A percentile compares a stretch with the other conserved stretches of the same genome.
Evolutionary conservation across 345 rosid genomes (phyloP).

Genomic region (Sisymbrium altissimum): DNA sequence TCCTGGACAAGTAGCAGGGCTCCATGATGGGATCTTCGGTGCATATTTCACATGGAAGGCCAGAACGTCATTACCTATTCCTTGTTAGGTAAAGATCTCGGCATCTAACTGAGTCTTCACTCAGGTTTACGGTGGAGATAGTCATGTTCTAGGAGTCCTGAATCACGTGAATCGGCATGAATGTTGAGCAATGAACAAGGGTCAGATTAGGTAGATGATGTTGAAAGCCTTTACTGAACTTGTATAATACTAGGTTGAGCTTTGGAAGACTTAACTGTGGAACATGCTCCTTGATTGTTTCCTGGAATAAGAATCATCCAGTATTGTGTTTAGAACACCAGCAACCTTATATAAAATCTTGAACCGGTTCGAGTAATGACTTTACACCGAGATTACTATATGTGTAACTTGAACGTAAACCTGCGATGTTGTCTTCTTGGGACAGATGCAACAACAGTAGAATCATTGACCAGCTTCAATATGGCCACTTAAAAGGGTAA

Average conservation of each 20-base stretch:
- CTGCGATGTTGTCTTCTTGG: neutral
- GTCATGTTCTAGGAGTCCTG: neutral
- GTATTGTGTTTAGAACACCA: neutral
- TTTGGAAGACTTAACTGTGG: neutral
- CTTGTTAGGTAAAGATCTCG: neutral
- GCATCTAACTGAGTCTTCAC: neutral
- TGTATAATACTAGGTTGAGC: neutral
- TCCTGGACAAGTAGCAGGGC: neutral
- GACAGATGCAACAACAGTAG: neutral
- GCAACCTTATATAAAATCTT: neutral
- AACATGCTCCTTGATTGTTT: neutral
- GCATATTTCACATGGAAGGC: no score
- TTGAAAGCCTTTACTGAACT: neutral
- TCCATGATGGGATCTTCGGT: neutral
- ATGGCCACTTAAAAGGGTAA: conserved; percentile 44
- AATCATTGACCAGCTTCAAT: conserved; percentile 42
- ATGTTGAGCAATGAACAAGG: neutral
- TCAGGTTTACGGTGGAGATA: neutral
- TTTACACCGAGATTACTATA: neutral
- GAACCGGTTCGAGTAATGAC: neutral
- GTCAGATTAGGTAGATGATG: neutral
- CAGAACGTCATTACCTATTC: no score
- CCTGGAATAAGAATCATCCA: neutral
- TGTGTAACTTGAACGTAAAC: neutral
- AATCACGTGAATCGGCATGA: neutral